These are phyloP conservation scores for Macrophomina pseudophaseolina DNA, from an alignment of 2,329 filamentous ascomycete species.

Conservation along the genomic window DNA sequence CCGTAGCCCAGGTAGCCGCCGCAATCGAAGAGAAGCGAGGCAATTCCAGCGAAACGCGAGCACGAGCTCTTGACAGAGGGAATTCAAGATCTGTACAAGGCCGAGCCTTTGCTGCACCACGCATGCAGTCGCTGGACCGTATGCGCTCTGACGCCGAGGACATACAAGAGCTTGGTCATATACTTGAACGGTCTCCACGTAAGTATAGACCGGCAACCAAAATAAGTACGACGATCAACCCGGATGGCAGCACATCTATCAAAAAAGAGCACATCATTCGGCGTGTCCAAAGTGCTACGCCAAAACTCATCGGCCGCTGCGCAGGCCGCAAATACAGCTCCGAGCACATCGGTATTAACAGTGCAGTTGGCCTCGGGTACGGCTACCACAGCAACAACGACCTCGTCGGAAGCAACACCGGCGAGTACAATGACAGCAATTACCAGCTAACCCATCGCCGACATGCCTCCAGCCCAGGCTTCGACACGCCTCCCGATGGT, in stretches of 20 bases:
- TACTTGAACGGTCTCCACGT: slow-evolving; percentile 51
- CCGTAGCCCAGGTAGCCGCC: slow-evolving; percentile 60
- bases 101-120: slow-evolving; percentile 58
- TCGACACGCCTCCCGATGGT: slow-evolving; percentile 39
- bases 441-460: slow-evolving; percentile 6
- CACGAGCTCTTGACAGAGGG: slow-evolving; percentile 35
- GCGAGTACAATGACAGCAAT: slow-evolving; percentile 33
- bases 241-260: slow-evolving; percentile 17
- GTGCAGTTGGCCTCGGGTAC: slow-evolving; percentile 19
- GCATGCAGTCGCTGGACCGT: slow-evolving; percentile 56
- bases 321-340: slow-evolving; percentile 7
- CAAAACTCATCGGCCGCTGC: background rate
- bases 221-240: slow-evolving; percentile 28
- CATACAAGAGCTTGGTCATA: slow-evolving; percentile 42
- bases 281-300: slow-evolving; percentile 22
- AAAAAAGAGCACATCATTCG: slow-evolving; percentile 18
- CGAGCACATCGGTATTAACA: slow-evolving; percentile 19
- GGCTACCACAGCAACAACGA: slow-evolving; percentile 17
- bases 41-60: slow-evolving; percentile 11
- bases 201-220: slow-evolving; percentile 38
- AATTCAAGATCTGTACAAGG: slow-evolving; percentile 53
- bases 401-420: slow-evolving; percentile 34
- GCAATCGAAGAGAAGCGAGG: slow-evolving; percentile 59
- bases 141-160: slow-evolving; percentile 50
- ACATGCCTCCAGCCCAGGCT: background rate